A percentile compares a stretch with the other conserved stretches of the same genome.
Evolutionary conservation across 306 rosid genomes (phyloP).

Genomic region (Ziziphus jujuba): DNA sequence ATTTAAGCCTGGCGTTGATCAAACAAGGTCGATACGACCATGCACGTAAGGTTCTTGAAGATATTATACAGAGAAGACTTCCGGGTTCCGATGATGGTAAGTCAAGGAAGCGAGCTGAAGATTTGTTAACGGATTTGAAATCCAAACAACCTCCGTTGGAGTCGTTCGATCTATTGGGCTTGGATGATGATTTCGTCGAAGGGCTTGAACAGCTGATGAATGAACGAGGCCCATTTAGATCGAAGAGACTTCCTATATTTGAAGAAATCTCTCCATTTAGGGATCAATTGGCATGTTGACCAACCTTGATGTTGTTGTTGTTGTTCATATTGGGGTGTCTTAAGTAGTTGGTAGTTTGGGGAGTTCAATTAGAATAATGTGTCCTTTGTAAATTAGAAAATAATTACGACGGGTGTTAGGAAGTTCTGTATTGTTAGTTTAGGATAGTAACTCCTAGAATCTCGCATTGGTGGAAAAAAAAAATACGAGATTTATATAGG

Average conservation of each 20-base stretch:
- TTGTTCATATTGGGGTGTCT: not conserved
- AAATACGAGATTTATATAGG: too few species aligned
- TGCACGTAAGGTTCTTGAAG: slow-evolving; percentile 30
- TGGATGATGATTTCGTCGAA: slow-evolving; percentile 36
- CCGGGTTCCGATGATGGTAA: slow-evolving; percentile 30
- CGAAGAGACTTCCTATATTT: slow-evolving; percentile 52
- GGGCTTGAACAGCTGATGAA: slow-evolving; percentile 47
- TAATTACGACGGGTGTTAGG: too few species aligned
- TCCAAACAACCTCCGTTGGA: slow-evolving; percentile 6
- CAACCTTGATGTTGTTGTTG: not conserved
- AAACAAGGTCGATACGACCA: slow-evolving; percentile 36
- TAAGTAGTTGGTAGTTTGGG: not conserved
- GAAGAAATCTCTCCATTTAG: slow-evolving; percentile 47
- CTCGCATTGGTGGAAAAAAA: too few species aligned
- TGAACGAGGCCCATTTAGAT: slow-evolving; percentile 39
- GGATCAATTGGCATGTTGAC: slow-evolving; percentile 41
- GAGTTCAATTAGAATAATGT: slow-evolving; percentile 7
- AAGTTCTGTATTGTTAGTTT: too few species aligned
- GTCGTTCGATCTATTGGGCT: slow-evolving; percentile 25
- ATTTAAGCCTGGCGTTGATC: slow-evolving; percentile 37
- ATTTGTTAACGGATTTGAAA: slow-evolving; percentile 28
- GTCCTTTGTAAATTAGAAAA: not conserved
- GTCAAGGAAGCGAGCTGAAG: slow-evolving; percentile 30
- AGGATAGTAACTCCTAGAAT: too few species aligned
- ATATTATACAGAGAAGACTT: slow-evolving; percentile 21